Conservation (phyloP, 228 moss, liverwort and hornwort genomes). For the Sphagnum fallax region DNA sequence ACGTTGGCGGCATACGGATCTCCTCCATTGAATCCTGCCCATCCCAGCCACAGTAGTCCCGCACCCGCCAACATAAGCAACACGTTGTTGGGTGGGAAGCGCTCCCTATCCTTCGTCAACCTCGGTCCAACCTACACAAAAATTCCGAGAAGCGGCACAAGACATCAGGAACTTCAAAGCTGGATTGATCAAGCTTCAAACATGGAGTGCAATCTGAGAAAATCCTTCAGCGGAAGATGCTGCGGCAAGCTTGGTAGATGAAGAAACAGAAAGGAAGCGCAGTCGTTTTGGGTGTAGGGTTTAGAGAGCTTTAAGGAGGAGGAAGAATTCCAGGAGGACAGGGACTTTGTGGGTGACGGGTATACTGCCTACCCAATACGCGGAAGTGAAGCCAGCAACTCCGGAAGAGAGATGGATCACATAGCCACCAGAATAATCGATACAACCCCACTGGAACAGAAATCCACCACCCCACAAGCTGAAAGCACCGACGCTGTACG, state of each 20-base stretch:
- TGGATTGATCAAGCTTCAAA: no score
- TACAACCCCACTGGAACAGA: constrained; percentile 33
- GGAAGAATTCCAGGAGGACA: no score
- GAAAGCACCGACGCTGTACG: constrained; percentile 34
- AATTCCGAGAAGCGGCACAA: no score
- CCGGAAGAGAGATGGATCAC: constrained; percentile 44
- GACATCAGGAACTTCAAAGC: no score
- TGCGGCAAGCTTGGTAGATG: no score
- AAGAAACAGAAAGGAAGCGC: no score
- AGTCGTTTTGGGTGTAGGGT: no score
- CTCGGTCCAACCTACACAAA: constrained; percentile 63
- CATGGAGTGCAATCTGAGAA: no score
- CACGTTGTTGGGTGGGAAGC: constrained; percentile 84
- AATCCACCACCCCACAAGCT: constrained; percentile 38
- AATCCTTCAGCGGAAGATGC: no score
- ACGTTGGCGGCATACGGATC: constrained; percentile 54
- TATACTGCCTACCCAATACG: constrained; percentile 24
- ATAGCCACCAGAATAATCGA: constrained; percentile 36
- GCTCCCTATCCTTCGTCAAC: constrained; percentile 47
- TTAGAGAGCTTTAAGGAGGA: no score
- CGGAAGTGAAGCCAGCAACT: constrained; percentile 38
- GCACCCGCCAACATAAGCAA: constrained; percentile 78
- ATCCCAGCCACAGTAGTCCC: constrained; percentile 92
- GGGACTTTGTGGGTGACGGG: no score
- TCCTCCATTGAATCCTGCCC: constrained; percentile 91